Evolutionary conservation across 768 basidiomycete species (phyloP).

Genomic region (Boletus rubropictus): DNA sequence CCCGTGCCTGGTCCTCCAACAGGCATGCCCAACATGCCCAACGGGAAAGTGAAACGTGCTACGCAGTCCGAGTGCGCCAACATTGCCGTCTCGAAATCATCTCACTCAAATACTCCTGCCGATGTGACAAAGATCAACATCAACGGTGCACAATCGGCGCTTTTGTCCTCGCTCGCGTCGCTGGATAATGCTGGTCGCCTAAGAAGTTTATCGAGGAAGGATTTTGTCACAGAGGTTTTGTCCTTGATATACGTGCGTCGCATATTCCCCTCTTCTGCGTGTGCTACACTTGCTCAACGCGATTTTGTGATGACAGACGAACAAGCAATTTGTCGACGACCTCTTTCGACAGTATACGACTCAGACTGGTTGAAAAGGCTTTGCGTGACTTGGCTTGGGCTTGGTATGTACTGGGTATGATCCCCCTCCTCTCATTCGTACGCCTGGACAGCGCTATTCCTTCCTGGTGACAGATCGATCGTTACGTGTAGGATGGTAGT

Average conservation of each 20-base stretch:
- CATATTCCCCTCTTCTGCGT: not conserved
- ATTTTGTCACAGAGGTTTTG: slow-evolving; percentile 55
- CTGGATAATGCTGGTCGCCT: slow-evolving; percentile 17
- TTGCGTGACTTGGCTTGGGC: not conserved
- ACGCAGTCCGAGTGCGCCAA: slow-evolving; percentile 4
- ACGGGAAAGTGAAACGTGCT: slow-evolving; percentile 23
- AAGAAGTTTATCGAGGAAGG: slow-evolving; percentile 41
- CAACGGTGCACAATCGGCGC: slow-evolving; percentile 18
- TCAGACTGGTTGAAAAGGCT: slow-evolving; percentile 5
- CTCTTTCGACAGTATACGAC: slow-evolving; percentile 50
- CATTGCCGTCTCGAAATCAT: slow-evolving; percentile 5
- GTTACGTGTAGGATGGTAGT: slow-evolving; percentile 4
- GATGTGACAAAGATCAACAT: slow-evolving; percentile 15
- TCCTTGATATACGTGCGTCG: slow-evolving; percentile 54
- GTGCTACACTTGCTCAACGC: not conserved
- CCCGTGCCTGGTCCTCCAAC: slow-evolving; percentile 3
- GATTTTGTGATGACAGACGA: slow-evolving; percentile 39
- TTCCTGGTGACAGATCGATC: slow-evolving; percentile 2
- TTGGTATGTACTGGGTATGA: not conserved
- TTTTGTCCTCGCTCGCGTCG: slow-evolving; percentile 21
- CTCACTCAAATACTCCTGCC: not conserved
- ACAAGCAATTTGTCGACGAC: slow-evolving; percentile 59
- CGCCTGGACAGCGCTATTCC: not conserved
- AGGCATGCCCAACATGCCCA: slow-evolving; percentile 20
- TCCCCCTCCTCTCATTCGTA: not conserved